phyloP scores from a whole-genome alignment of 768 basidiomycete genomes.

The Boletellus ananiceps region DNA sequence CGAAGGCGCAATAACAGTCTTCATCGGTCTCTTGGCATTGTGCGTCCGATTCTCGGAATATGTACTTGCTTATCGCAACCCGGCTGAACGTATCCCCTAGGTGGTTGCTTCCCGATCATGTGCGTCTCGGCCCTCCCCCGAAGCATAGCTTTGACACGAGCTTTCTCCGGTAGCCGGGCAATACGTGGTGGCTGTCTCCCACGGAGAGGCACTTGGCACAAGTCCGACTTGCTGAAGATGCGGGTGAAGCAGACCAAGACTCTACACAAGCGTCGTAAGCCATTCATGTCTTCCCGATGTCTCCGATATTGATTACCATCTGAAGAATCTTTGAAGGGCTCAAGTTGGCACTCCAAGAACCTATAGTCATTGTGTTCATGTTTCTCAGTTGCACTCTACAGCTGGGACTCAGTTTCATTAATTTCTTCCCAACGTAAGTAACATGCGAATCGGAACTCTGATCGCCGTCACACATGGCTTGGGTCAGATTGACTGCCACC shows the following conservation, averaged over 20 bases:
- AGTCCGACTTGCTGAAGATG: constrained; percentile 62
- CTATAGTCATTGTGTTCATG: constrained; percentile 49
- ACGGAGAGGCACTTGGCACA: constrained; percentile 54
- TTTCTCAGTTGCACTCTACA: constrained; percentile 50
- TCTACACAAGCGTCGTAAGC: constrained; percentile 48
- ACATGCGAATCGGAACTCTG: neutral
- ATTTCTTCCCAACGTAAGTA: constrained; percentile 53
- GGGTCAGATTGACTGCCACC: constrained; percentile 48
- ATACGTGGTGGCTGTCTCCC: constrained; percentile 54
- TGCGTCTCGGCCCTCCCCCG: constrained; percentile 24
- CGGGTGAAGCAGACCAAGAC: constrained; percentile 62
- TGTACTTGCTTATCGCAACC: neutral
- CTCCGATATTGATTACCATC: neutral
- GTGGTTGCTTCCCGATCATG: constrained; percentile 58
- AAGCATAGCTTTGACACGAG: neutral
- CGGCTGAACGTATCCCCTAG: constrained; percentile 28
- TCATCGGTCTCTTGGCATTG: constrained; percentile 53
- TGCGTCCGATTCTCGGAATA: constrained; percentile 16
- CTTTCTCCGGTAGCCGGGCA: constrained; percentile 42
- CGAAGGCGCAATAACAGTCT: constrained; percentile 62
- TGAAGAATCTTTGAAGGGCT: constrained; percentile 27
- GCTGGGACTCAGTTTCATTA: constrained; percentile 55
- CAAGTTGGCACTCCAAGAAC: constrained; percentile 51
- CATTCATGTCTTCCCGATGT: too few species aligned
- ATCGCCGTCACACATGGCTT: neutral